Evolutionary conservation across 2,329 filamentous ascomycete species (phyloP), one percentile per base, ranked within the genome.

Genomic region (Metarhizium album): DNA sequence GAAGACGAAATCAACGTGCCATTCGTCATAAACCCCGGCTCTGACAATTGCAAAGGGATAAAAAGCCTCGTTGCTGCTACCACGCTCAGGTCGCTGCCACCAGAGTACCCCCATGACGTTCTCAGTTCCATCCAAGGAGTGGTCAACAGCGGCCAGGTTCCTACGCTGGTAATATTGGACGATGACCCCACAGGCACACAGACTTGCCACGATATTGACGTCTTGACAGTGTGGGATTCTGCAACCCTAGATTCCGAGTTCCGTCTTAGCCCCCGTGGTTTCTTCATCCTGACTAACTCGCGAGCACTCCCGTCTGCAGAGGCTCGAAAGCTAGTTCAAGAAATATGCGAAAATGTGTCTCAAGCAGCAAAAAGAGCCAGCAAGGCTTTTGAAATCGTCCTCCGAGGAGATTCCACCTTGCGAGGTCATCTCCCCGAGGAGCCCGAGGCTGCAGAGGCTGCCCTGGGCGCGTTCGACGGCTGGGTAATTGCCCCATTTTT

Each of bases 181-280:
- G 77, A 80, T 54, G 77, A 80, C 52, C 77, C 77, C 31, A 81
- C 78, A 0, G 77, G 77, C 18, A 81, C 77, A 0, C 78, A 82
- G 57, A 82, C 78, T 4, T 79, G 76, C 60, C 75, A 80, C 58
- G 71, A 75, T 55, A 75, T 81, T 54, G 64, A 69, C 48, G 76
- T 81, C 2, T 64, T 81, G 29, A 76, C 75, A 2, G 71, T 73
- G 1, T 80, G 76, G 76, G 72, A 75, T 52, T 57, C 68, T 7
- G 56, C 63, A 1, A 73, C 70, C 0, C 64, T 80, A 3, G 61
- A 62, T 3, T 53, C 62, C 3, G 73, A 78, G 56, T 73, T 81
- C 55, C 57, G 58, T 5, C 61, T 60, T 14, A 63, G 58, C 7
- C 54, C 55, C 1, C 60, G 61, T 2, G 77, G 77, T 7, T 80